Base-by-base conservation (phyloP, 345 rosid species). In the Xanthoceras sorbifolium region DNA sequence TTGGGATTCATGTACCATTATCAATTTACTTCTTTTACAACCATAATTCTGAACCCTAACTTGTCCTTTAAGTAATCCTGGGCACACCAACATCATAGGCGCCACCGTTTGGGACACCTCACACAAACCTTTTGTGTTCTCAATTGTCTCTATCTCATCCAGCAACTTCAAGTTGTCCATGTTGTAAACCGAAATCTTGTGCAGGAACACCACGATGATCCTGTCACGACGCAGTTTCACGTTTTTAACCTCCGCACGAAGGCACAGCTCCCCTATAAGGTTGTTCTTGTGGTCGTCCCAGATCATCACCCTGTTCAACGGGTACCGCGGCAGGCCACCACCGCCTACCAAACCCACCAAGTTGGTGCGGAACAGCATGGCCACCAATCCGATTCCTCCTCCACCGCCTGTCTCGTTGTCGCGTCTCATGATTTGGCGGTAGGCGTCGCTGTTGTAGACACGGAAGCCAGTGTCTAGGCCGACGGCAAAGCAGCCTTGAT, bases 391-490 rank as follows among this genome's bases (percentile, higher is more conserved):
- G 55, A 93, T 77, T 6, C 97, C 98, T 29, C 91, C n/a, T 6
- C 97, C 98, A 87, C 6, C 87, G 87, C 22, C 44, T 83, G 83
- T 83, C 32, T 87, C 94, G 74, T 91, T 88, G 76, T 96, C 97
- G 4, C 97, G 92, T 65, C 96, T 90, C 82, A 91, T 91, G 31
- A 88, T 88, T 89, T 68, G 91, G 64, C 82, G 81, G 67, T 79
- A 92, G 1, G 97, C 92, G 55, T 91, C 97, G 80, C 94, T 88
- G 67, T 91, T 91, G 73, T 85, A 90, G 86, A 91, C 87, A 38
- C 91, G 91, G 82, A 93, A 96, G 32, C 99, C 99, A n/a, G 86
- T 90, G 79, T 87, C 91, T 5, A 91, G 90, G 8, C 94, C 99
- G 0, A 86, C 87, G 0, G 97, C 93, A 80, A 95, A 95, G 82